Evolutionary conservation across 1,139 yeast species (phyloP), one percentile per base, ranked within the genome.

Genomic region (Taphrina flavorubra): DNA sequence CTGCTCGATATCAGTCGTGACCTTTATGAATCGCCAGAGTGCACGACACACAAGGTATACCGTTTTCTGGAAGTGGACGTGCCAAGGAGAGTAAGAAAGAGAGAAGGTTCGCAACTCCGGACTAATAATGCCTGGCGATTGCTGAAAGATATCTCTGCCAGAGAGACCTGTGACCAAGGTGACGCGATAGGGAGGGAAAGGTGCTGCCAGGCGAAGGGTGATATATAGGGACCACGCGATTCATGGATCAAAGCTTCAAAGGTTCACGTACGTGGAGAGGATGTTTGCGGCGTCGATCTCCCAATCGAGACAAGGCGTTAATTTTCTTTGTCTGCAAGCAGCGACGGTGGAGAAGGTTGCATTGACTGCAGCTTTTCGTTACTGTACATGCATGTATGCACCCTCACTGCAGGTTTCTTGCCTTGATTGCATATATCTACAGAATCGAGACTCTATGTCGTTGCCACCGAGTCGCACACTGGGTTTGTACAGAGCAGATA

Each of bases 321-420:
- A 11, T n/a, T 11, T 8, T 49, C 53, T 49, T 49, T 49, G 53
- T 49, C 53, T 49, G 36, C 53, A 49, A 25, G n/a, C 36, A 25
- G 34, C 53, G n/a, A 20, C 18, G n/a, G 53, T 49, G 36, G 36
- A 49, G 53, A 11, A 18, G n/a, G n/a, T n/a, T n/a, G n/a, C 11
- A 8, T 25, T 25, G 31, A 25, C 31, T 25, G 31, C 31, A 25
- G 31, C 31, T 25, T 25, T 25, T 25, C 31, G n/a, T 25, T 25
- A 25, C 31, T 25, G 31, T n/a, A n/a, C n/a, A n/a, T n/a, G n/a
- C n/a, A n/a, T n/a, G n/a, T 25, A 25, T 25, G 31, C 31, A 4
- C 4, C 31, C 31, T 25, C 31, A 25, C n/a, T n/a, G n/a, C 31
- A 25, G 31, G 31, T 25, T 25, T 25, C 31, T 25, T 25, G 31